Evolutionary conservation across 2,329 filamentous ascomycete species (phyloP).

Genomic region (Teratosphaeria zuluensis): DNA sequence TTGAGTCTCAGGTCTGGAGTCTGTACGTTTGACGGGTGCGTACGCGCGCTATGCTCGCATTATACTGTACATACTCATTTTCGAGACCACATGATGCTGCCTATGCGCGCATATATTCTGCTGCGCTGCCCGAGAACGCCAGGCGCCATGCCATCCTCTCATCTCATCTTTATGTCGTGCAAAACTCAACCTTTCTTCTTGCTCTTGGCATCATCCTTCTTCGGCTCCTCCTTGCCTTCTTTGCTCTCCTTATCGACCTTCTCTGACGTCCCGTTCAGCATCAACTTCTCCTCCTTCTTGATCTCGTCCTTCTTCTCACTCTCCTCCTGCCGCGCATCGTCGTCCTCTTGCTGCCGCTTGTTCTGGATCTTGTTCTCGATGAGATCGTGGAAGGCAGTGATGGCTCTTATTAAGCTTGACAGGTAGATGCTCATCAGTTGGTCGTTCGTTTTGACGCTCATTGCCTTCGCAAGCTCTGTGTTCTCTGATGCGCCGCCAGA

Average conservation of each 20-base stretch:
- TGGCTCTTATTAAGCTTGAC: slow-evolving; percentile 90
- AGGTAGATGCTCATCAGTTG: slow-evolving; percentile 98
- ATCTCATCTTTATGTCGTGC: slow-evolving; percentile 31
- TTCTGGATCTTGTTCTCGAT: slow-evolving; percentile 99
- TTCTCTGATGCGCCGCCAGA: slow-evolving; percentile 48
- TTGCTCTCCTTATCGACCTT: slow-evolving; percentile 38
- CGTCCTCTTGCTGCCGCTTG: slow-evolving; percentile 90
- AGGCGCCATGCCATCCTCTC: slow-evolving; percentile 1
- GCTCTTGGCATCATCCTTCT: slow-evolving; percentile 35
- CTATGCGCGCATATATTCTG: slow-evolving; percentile 1
- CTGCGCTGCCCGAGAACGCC: slow-evolving; percentile 13
- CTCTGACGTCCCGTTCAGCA: slow-evolving; percentile 46
- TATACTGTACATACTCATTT: slow-evolving; percentile 9
- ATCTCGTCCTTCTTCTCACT: slow-evolving; percentile 48
- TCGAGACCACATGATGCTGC: slow-evolving; percentile 1
- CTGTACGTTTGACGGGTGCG: neutral
- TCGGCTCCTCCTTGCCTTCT: slow-evolving; percentile 35
- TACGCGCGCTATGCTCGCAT: neutral
- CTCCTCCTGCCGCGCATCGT: slow-evolving; percentile 68
- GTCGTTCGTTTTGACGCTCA: slow-evolving; percentile 99
- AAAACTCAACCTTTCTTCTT: slow-evolving; percentile 39
- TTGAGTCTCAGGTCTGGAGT: slow-evolving; percentile 8
- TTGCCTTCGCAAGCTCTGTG: slow-evolving; percentile 83
- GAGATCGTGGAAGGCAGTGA: slow-evolving; percentile 96
- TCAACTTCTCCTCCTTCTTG: slow-evolving; percentile 57